Base-by-base conservation (phyloP, 176 grass and related monocot genomes). In the Carex cristatella region DNA sequence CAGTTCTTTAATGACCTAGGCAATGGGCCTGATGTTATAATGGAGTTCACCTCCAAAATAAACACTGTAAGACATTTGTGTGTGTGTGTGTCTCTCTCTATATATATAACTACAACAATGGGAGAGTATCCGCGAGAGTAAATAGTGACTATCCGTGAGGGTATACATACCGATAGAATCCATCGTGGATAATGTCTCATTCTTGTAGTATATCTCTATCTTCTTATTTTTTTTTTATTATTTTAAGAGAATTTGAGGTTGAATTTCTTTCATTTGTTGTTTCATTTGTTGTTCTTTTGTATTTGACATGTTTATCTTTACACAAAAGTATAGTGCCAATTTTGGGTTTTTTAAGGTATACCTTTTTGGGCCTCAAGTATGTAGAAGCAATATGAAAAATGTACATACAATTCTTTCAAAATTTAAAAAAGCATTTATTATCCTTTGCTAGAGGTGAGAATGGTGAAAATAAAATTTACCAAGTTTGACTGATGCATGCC, bases 1-100 rank as follows among this genome's bases (percentile, higher is more conserved):
- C 82, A 85, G 80, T 75, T 95, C 88, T 92, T 99, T 84, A 99
- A 99, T 83, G 85, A 94, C 70, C 88, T 99, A 35, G 96, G 96
- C 61, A 28, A 30, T 61, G 87, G 88, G 2, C 42, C 88, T 0
- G 59, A 65, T 61, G 7, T 75, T 83, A 4, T 87, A 42, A 51
- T 57, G 14, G 35, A 88, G 78, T 95, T 99, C 88, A 84, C 55
- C 53, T 80, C 85, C 85, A 88, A 90, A 80, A 84, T 99, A 66
- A 74, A 94, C 70, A 74, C 78, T 87, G 96, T 99, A 40, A 60
- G 28, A 5, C 53, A 28, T 7, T 61, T 83, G 10, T n/a, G 10
- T 81, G 10, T 23, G 23, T 23, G 23, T 23, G 0, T 23, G 0
- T 23, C 23, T 23, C 23, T 23, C 23, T 23, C 23, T 44, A 44